These are phyloP conservation scores for Asterochloris sp. DNA, from an alignment of 139 green algal species.

Conservation along the genomic window DNA sequence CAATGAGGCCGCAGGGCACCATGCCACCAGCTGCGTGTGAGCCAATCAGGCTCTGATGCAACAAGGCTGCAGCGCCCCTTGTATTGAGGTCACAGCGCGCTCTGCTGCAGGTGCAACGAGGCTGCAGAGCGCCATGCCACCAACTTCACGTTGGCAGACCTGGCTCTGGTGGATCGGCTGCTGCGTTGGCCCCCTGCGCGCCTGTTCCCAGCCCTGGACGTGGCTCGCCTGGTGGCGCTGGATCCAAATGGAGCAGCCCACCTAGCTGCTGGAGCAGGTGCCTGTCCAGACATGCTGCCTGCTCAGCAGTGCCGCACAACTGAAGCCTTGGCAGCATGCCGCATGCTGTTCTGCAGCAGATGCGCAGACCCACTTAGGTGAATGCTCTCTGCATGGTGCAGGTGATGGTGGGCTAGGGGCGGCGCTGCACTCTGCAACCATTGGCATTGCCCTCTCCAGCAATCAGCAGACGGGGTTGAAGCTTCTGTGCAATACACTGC, in stretches of 20 bases:
- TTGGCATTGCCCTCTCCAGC: conserved; percentile 20
- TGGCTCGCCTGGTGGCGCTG: conserved; percentile 58
- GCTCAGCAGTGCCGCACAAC: background rate
- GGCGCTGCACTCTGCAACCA: conserved; percentile 28
- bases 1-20: no score
- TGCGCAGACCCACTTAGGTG: background rate
- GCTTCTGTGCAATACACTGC: conserved; percentile 56
- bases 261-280: conserved; percentile 25
- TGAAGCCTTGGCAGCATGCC: background rate
- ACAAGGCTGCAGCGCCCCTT: no score
- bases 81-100: background rate
- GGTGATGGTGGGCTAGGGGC: conserved; percentile 31
- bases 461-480: conserved; percentile 62
- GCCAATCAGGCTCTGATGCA: no score
- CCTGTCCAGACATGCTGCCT: background rate
- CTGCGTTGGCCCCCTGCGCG: conserved; percentile 58
- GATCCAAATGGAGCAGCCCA: conserved; percentile 22
- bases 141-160: conserved; percentile 2
- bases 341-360: background rate
- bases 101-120: conserved; percentile 3
- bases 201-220: conserved; percentile 75
- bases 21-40: no score
- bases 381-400: background rate
- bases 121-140: background rate
- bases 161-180: conserved; percentile 42